Evolutionary conservation across 192 early-diverging fungal species (phyloP), one percentile per base, ranked within the genome.

Genomic region (Mortierella antarctica): DNA sequence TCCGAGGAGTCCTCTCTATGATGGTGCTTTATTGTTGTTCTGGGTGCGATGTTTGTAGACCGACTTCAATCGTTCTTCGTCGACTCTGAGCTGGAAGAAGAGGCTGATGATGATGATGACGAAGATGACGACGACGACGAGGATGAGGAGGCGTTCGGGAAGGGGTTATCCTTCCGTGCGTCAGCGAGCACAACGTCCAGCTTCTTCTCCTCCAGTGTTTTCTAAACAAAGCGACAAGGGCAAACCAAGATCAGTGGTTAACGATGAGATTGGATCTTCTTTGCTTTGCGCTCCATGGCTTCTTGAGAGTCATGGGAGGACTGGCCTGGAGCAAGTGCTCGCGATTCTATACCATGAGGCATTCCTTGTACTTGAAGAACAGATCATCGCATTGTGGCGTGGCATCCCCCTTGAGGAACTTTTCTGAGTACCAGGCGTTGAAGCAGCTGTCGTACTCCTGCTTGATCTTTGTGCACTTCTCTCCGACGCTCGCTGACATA

Each of bases 371-470:
- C 65, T 88, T 83, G 74, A 92, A 87, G 76, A 98, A 96, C 13
- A 96, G 70, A 61, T 92, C 91, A 53, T 93, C 91, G 84, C 97
- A 98, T 82, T 92, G 92, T 21, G 89, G 88, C 3, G 88, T 85
- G 14, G 87, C 88, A 52, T 94, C 90, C 42, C 97, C 96, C 64
- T 95, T 93, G n/a, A 98, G 83, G 69, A 96, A 96, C 83, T 95
- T 94, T 79, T 96, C 95, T 50, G 95, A 91, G 80, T 98, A 98
- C 97, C 97, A 98, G 66, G 92, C 92, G 75, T 96, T 96, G 74
- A 98, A 98, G 76, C 97, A 98, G 39, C 76, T 83, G 50, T 98
- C 95, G 70, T 97, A 98, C 70, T 94, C 86, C 73, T 92, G 88
- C 87, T 95, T 96, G 44, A 95, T 84, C 49, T 89, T 84, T 21